These are phyloP conservation scores for Chrysopogon serrulatus DNA, from an alignment of 176 grass and related monocot genomes.

Conservation along the genomic window DNA sequence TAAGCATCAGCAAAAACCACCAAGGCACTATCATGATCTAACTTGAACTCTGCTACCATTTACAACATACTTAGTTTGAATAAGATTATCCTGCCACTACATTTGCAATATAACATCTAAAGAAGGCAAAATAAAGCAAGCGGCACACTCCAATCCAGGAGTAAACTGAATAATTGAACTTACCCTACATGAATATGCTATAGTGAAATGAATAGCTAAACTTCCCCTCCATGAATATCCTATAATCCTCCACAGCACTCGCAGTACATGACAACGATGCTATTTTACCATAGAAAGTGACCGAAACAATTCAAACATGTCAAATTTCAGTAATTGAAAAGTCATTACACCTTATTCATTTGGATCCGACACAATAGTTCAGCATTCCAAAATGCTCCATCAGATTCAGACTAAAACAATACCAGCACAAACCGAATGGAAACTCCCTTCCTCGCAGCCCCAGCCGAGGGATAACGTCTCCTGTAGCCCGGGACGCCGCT, in stretches of 20 bases:
- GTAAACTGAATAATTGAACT: background rate
- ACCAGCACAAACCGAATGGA: constrained; percentile 40
- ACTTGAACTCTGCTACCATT: background rate
- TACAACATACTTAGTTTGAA: background rate
- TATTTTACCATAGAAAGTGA: constrained; percentile 19
- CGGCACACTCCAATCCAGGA: background rate
- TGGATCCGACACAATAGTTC: background rate
- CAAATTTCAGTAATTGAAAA: constrained; percentile 1
- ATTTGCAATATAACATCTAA: background rate
- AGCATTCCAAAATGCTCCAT: constrained; percentile 4
- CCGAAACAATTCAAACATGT: constrained; percentile 7
- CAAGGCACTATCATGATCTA: background rate
- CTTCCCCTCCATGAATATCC: background rate
- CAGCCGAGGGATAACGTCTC: background rate
- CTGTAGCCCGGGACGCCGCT: constrained; percentile 2
- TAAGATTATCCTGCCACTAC: background rate
- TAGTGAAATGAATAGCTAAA: background rate
- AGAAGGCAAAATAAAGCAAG: background rate
- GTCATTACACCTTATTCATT: constrained; percentile 47
- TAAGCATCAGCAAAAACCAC: background rate
- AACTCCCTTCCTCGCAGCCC: constrained; percentile 9
- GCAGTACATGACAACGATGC: background rate
- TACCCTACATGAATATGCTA: background rate
- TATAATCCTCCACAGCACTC: background rate
- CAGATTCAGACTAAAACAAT: constrained; percentile 32